Percentiles rank a stretch among this genome's conserved stretches.
Evolutionary conservation across 768 basidiomycete genomes (phyloP).

Genomic region (Botryobasidium botryosum): DNA sequence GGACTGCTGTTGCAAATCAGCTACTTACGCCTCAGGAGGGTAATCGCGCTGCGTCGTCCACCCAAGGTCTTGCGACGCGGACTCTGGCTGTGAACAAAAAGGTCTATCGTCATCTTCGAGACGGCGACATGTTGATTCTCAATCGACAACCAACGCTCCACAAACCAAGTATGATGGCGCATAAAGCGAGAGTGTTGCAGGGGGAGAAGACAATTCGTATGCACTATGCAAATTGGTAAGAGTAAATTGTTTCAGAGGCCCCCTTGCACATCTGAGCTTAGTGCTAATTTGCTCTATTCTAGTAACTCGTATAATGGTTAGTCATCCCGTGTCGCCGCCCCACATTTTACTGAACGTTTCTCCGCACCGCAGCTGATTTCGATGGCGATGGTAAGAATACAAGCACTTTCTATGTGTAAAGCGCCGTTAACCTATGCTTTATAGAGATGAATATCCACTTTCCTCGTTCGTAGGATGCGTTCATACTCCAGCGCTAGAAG

Average conservation of each 20-base stretch:
- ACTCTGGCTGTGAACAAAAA: slow-evolving; percentile 85
- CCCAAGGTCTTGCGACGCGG: slow-evolving; percentile 51
- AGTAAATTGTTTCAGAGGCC: neutral
- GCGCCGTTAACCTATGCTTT: slow-evolving; percentile 12
- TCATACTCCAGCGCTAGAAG: too few species aligned
- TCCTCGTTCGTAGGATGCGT: slow-evolving; percentile 83
- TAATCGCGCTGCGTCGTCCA: slow-evolving; percentile 24
- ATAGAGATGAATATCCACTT: slow-evolving; percentile 99
- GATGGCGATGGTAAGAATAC: slow-evolving; percentile 62
- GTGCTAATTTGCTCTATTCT: slow-evolving; percentile 14
- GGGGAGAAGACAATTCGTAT: slow-evolving; percentile 99
- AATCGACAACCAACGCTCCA: slow-evolving; percentile 98
- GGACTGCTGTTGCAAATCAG: slow-evolving; percentile 90
- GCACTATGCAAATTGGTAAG: slow-evolving; percentile 98
- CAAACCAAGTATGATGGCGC: slow-evolving; percentile 99
- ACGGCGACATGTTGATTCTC: slow-evolving; percentile 88
- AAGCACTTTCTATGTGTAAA: slow-evolving; percentile 8
- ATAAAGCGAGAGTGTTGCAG: slow-evolving; percentile 75
- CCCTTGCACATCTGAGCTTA: neutral
- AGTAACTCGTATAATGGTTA: slow-evolving; percentile 96
- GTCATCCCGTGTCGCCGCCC: too few species aligned
- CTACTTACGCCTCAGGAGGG: slow-evolving; percentile 80
- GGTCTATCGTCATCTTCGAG: slow-evolving; percentile 84
- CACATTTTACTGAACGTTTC: too few species aligned
- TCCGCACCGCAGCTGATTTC: slow-evolving; percentile 48